Evolutionary conservation across 1,139 yeast genomes (phyloP).

Genomic region (Yamadazyma dushanensis): DNA sequence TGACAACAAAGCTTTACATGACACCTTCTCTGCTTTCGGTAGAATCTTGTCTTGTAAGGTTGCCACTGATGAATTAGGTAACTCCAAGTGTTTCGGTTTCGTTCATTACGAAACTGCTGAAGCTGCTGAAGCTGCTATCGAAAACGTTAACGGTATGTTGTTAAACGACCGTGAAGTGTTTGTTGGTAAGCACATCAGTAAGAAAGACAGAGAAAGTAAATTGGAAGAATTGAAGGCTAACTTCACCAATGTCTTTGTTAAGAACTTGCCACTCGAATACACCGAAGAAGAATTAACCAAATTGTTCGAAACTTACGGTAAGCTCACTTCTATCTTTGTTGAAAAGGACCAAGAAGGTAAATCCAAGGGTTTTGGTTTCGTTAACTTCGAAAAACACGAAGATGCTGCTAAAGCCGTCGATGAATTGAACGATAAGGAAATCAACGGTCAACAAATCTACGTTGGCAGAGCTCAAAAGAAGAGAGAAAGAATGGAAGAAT

Average conservation of each 20-base stretch:
- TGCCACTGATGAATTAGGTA: conserved; percentile 91
- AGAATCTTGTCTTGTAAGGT: conserved; percentile 95
- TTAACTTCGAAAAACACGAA: conserved; percentile 85
- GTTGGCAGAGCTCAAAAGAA: conserved; percentile 99
- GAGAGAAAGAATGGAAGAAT: conserved; percentile 95
- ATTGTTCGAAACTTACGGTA: conserved; percentile 74
- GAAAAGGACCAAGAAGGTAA: conserved; percentile 86
- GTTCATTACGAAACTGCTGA: conserved; percentile 95
- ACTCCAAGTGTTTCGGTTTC: conserved; percentile 95
- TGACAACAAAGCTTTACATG: conserved; percentile 98
- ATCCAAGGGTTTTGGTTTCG: conserved; percentile 94
- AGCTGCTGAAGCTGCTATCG: conserved; percentile 94
- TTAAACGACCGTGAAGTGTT: conserved; percentile 95
- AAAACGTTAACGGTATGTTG: conserved; percentile 97
- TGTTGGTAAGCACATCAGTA: conserved; percentile 93
- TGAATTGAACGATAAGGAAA: conserved; percentile 83
- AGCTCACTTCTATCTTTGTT: conserved; percentile 80
- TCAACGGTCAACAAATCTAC: conserved; percentile 81
- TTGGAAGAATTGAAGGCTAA: conserved; percentile 88
- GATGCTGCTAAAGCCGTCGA: conserved; percentile 91
- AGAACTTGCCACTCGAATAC: conserved; percentile 78
- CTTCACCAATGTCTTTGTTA: conserved; percentile 93
- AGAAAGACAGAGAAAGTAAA: conserved; percentile 94
- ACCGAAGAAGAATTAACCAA: conserved; percentile 72
- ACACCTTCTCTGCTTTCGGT: conserved; percentile 97